Evolutionary conservation across 305 asterid species (phyloP).

Genomic region (Vinca major): DNA sequence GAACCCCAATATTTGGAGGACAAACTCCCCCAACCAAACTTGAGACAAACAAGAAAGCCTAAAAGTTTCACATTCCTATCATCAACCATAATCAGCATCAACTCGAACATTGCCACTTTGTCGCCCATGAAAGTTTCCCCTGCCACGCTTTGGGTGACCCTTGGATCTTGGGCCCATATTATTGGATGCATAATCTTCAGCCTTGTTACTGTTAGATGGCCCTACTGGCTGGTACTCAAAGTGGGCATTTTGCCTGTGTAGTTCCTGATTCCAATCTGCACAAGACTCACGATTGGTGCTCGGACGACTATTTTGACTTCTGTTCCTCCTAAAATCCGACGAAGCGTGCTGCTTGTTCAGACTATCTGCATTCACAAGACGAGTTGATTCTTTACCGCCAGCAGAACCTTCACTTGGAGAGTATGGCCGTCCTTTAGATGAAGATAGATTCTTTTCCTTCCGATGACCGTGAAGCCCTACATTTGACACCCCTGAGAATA

Average conservation of each 20-base stretch:
- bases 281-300: conserved; percentile 46
- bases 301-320: conserved; percentile 45
- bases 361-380: conserved; percentile 23
- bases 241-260: conserved; percentile 49
- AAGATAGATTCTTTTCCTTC: conserved; percentile 43
- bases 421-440: conserved; percentile 39
- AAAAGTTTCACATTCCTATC: conserved; percentile 29
- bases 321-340: conserved; percentile 40
- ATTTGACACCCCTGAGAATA: conserved; percentile 23
- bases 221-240: conserved; percentile 87
- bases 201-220: conserved; percentile 36
- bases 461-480: conserved; percentile 31
- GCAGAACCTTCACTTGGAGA: conserved; percentile 44
- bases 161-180: conserved; percentile 29
- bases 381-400: conserved; percentile 32
- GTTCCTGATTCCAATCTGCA: conserved; percentile 61
- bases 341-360: conserved; percentile 34
- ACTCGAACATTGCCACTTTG: conserved; percentile 34
- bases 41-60: conserved; percentile 15
- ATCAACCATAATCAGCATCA: conserved; percentile 38
- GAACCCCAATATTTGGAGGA: conserved; percentile 18
- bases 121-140: conserved; percentile 43
- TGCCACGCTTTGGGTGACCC: conserved; percentile 48
- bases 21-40: conserved; percentile 20
- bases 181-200: conserved; percentile 37